Conservation (phyloP, 306 rosid genomes). For the cucumber (Cucumis sativus) region Cucumber_9930_V3 NC_026661.2:16498001-16498500, state of each 20-base stretch:
- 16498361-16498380: not conserved
- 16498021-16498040: conserved; percentile 2
- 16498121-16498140: not conserved
- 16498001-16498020: not conserved
- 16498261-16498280: not conserved
- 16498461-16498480: not conserved
- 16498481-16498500: not conserved
- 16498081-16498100: not conserved
- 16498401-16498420: not conserved
- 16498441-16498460: not conserved
- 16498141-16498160: not conserved
- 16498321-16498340: not conserved
- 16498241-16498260: too few relatives aligned
- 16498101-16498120: not conserved
- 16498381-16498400: too few relatives aligned
- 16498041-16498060: not conserved
- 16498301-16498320: not conserved
- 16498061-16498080: too few relatives aligned
- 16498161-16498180: not conserved
- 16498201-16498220: not conserved
- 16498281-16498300: not conserved
- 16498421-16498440: not conserved
- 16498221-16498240: not conserved
- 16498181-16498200: not conserved
- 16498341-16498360: not conserved